Base-by-base conservation (phyloP, 192 early-diverging fungal species). In the Coemansia sp. region DNA sequence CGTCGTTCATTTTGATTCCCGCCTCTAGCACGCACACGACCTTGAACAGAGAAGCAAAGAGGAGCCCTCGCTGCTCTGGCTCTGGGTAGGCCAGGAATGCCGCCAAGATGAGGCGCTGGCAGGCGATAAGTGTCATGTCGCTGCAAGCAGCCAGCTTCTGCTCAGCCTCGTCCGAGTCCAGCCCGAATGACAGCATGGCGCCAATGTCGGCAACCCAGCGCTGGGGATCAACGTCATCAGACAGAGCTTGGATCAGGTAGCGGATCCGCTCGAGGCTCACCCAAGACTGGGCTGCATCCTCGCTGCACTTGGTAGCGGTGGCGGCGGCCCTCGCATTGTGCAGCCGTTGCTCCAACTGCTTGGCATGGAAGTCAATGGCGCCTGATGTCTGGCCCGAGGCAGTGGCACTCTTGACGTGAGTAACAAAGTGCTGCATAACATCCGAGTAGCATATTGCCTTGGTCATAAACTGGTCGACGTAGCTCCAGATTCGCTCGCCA, bases 21-120 rank as follows among this genome's bases (percentile, higher is more conserved):
- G 79, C 79, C 71, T 96, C 94, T 38, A 98, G 69, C 8, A 98
- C 62, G 12, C 85, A 75, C 6, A 89, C 71, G 0, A 89, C 65
- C 35, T 45, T 67, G 57, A 81, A 81, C 33, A 81, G 33, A 0
- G 64, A 85, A 2, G 70, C 23, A 33, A 37, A 28, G 28, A 75
- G 59, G 34, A 55, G 33, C 28, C 37, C 23, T 34, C 63, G 66
- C 43, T 72, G 48, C 0, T 61, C 34, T 2, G 61, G 18, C 8
- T 33, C 61, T n/a, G 61, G 41, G 39, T 73, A 73, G 4, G 70
- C 70, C 14, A 82, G 14, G 16, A 76, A 70, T 1, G 67, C 64
- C 1, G 73, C 69, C 58, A 69, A 70, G 37, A 82, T 64, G 0
- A 76, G 47, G 12, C 79, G 70, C 64, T 82, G 79, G n/a, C 61